Evolutionary conservation across 2,329 filamentous ascomycete genomes (phyloP).

Genomic region (Arthrobotrys megalospora): DNA sequence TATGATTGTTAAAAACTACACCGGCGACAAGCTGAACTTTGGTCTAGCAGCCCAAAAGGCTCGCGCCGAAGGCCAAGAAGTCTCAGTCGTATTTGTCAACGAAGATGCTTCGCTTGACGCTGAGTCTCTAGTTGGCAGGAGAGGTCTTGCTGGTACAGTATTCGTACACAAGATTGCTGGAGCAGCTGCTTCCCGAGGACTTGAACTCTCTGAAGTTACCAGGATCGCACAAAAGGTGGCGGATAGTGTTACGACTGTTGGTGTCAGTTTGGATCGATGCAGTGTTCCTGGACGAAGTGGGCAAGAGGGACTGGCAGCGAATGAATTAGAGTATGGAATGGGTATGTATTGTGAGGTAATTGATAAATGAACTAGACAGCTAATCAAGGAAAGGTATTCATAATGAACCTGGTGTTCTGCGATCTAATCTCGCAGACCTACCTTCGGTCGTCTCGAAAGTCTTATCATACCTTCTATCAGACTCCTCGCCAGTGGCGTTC

Average conservation of each 20-base stretch:
- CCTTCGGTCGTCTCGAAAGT: constrained; percentile 72
- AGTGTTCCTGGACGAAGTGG: constrained; percentile 72
- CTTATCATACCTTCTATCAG: constrained; percentile 75
- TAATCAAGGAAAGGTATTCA: constrained; percentile 72
- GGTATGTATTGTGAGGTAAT: constrained; percentile 65
- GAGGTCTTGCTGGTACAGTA: constrained; percentile 89
- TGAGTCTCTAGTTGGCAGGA: constrained; percentile 88
- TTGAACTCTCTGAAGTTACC: constrained; percentile 29
- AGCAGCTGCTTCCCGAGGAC: constrained; percentile 41
- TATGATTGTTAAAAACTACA: constrained; percentile 95
- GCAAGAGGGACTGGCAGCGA: constrained; percentile 62
- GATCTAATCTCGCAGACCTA: constrained; percentile 65
- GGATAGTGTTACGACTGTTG: constrained; percentile 72
- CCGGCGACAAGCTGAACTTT: constrained; percentile 90
- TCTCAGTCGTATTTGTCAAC: constrained; percentile 91
- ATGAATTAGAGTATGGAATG: constrained; percentile 76
- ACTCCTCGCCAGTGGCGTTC: constrained; percentile 65
- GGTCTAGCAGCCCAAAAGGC: constrained; percentile 95
- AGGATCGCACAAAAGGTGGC: constrained; percentile 68
- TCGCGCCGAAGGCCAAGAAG: constrained; percentile 80
- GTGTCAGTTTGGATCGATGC: constrained; percentile 71
- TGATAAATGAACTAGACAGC: background rate
- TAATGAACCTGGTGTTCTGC: constrained; percentile 76
- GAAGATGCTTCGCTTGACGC: constrained; percentile 87
- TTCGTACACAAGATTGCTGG: constrained; percentile 70